Evolutionary conservation across 2,329 filamentous ascomycete species (phyloP).

Genomic region (Exophiala xenobiotica): DNA sequence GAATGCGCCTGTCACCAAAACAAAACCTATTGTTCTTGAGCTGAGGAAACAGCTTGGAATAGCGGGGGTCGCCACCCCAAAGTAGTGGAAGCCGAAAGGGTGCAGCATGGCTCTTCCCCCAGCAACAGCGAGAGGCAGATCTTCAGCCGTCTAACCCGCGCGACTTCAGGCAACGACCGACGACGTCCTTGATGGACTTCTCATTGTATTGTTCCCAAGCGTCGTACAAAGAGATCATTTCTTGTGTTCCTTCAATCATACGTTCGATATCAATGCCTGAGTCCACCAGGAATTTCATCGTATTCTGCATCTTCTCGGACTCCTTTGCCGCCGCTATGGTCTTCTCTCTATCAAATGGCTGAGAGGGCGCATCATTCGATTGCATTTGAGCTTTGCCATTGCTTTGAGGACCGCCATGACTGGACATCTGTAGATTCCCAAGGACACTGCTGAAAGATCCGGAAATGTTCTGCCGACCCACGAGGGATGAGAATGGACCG

Average conservation of each 20-base stretch:
- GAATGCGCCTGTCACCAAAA: slow-evolving; percentile 21
- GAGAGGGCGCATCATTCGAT: slow-evolving; percentile 8
- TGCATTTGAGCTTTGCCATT: slow-evolving; percentile 14
- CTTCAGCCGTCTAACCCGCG: slow-evolving; percentile 57
- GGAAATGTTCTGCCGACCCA: slow-evolving; percentile 32
- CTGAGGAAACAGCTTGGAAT: slow-evolving; percentile 26
- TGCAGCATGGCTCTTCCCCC: too few relatives aligned
- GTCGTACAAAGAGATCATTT: slow-evolving; percentile 87
- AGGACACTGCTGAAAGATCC: slow-evolving; percentile 34
- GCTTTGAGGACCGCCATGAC: slow-evolving; percentile 11
- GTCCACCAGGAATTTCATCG: slow-evolving; percentile 80
- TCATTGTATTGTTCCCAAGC: slow-evolving; percentile 66
- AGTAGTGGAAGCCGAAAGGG: background rate
- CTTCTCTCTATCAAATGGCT: slow-evolving; percentile 19
- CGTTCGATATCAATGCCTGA: slow-evolving; percentile 80
- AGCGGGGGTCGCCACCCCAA: slow-evolving; percentile 9
- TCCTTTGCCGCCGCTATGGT: slow-evolving; percentile 28
- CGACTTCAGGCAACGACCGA: slow-evolving; percentile 62
- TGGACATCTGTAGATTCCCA: slow-evolving; percentile 22
- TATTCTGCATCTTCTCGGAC: slow-evolving; percentile 62
- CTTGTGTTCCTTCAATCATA: slow-evolving; percentile 85
- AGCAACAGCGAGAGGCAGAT: too few relatives aligned
- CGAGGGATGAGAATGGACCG: slow-evolving; percentile 24
- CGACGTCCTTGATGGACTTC: slow-evolving; percentile 63
- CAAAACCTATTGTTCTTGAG: slow-evolving; percentile 26